Base-by-base conservation (phyloP, 192 early-diverging fungal species). In the Coemansia furcata region DNA sequence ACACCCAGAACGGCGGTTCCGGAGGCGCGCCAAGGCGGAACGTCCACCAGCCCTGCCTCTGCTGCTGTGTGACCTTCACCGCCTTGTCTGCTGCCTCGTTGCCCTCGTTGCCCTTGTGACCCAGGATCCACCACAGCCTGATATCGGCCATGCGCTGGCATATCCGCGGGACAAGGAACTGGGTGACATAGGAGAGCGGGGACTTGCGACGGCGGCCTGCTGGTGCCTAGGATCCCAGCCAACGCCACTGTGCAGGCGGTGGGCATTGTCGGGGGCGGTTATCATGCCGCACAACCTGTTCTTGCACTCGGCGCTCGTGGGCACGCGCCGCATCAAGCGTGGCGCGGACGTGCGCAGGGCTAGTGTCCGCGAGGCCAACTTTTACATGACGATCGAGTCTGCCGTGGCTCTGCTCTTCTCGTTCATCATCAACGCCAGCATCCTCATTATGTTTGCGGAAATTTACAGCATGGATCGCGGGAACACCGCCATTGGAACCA, bases 251-350 rank as follows among this genome's bases (percentile, higher is more conserved):
- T 89, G 21, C 88, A 90, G 62, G 88, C 88, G 6, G 88, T 89
- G 23, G 89, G 87, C 9, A 86, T 90, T 68, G 70, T 90, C 21
- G 89, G 89, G 89, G 3, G 86, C 86, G 0, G 86, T 90, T 2
- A 87, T 90, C 50, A 96, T 96, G 94, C 94, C 94, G 6, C 94
- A 96, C 74, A 93, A 95, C 69, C 83, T 96, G 63, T 96, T 89
- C 73, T 80, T 96, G 42, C 95, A 96, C 71, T 92, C 90, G 58
- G 87, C 85, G 9, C 80, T 95, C 61, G 94, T 95, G 3, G 84
- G 83, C 59, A 85, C 88, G 1, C 81, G 85, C 21, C 68, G 66
- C 10, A 85, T 82, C 60, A 73, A 81, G 52, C 77, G 73, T 5
- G 61, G 49, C 10, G 60, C 68, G 6, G 33, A 52, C 23, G 73